phyloP scores from a whole-genome alignment of 148 eudicot species.

The Spergularia marina region DNA sequence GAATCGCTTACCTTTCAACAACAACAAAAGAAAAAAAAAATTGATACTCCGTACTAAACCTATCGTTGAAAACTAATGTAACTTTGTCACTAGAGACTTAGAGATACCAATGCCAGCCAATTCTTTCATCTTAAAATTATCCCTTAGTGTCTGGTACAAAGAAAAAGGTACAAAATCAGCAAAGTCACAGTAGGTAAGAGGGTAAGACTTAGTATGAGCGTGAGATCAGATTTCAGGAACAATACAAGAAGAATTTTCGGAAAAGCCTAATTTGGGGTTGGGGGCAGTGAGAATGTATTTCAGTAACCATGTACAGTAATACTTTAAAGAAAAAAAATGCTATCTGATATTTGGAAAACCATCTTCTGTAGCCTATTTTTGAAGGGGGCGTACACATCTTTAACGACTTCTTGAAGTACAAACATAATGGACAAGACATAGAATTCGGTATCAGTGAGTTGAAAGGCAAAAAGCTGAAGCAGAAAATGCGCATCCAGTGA shows the following conservation, averaged over 20 bases:
- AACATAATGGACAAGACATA: not conserved
- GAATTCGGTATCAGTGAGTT: not conserved
- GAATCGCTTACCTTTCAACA: too few relatives aligned
- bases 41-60: too few relatives aligned
- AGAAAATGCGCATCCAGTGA: not conserved
- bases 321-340: slow-evolving; percentile 9
- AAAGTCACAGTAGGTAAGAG: too few relatives aligned
- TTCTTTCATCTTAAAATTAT: too few relatives aligned
- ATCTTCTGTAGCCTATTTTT: not conserved
- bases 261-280: not conserved
- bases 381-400: not conserved
- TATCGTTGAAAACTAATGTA: too few relatives aligned
- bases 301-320: not conserved
- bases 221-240: not conserved
- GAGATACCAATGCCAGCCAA: too few relatives aligned
- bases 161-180: too few relatives aligned
- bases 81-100: too few relatives aligned
- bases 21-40: too few relatives aligned
- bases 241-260: not conserved
- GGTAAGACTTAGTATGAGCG: not conserved
- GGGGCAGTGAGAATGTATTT: not conserved
- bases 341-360: not conserved
- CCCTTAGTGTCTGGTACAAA: too few relatives aligned
- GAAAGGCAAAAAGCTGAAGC: not conserved
- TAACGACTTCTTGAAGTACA: not conserved